A percentile compares a stretch with the other conserved stretches of the same genome.
Evolutionary conservation across 352 stramenopile species (phyloP).

Genomic region (Thraustochytrium striatum): DNA sequence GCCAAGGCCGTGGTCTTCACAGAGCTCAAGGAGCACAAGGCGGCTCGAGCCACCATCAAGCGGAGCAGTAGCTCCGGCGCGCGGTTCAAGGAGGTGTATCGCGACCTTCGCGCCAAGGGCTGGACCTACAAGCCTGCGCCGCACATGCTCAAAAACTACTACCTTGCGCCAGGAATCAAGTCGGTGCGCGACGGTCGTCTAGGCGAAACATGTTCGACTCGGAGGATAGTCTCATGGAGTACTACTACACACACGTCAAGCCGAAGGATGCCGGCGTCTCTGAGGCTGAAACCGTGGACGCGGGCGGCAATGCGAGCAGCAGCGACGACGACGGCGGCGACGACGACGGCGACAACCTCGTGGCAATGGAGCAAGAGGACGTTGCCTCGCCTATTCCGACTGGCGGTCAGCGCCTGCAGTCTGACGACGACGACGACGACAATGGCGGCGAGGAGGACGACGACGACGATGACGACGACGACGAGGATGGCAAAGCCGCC

Average conservation of each 20-base stretch:
- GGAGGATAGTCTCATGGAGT: neutral
- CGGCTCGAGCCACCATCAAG: too few species aligned
- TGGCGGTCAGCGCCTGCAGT: too few species aligned
- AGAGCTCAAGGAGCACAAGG: neutral
- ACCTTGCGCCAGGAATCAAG: neutral
- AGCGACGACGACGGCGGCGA: too few species aligned
- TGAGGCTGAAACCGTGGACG: too few species aligned
- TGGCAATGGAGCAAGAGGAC: neutral
- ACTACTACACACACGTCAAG: neutral
- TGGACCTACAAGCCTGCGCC: neutral
- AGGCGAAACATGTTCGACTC: neutral
- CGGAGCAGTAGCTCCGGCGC: neutral
- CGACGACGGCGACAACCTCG: neutral
- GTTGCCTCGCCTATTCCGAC: too few species aligned
- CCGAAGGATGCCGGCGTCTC: too few species aligned
- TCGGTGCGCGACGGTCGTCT: neutral
- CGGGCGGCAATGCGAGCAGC: too few species aligned
- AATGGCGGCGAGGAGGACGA: neutral
- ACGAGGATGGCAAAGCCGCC: neutral
- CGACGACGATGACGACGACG: neutral
- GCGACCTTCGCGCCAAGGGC: neutral
- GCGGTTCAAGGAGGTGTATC: neutral
- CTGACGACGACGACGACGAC: too few species aligned
- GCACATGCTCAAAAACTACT: neutral
- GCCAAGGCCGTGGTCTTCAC: neutral